Percentiles rank a stretch among this genome's conserved stretches.
These are phyloP conservation scores for Exsudoporus frostii DNA, from an alignment of 768 basidiomycete species.

Conservation along the genomic window DNA sequence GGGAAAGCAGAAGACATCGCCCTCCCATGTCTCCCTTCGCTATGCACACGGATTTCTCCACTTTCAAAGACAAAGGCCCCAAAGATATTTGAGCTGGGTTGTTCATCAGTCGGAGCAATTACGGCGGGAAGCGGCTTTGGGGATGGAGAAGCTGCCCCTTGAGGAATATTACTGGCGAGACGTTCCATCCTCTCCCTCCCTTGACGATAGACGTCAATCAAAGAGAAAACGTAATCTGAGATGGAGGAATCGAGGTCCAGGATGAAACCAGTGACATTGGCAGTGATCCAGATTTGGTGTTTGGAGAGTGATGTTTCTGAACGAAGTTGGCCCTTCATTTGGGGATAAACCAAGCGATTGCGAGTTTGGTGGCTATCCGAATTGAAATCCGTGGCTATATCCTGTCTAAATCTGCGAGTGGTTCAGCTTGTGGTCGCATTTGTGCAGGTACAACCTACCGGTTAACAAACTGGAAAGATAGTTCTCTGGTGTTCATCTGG, in stretches of 20 bases:
- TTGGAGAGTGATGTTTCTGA: slow-evolving; percentile 47
- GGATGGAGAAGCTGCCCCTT: slow-evolving; percentile 18
- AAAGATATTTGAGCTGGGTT: slow-evolving; percentile 57
- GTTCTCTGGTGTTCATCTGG: slow-evolving; percentile 61
- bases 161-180: slow-evolving; percentile 54
- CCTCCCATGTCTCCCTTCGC: slow-evolving; percentile 41
- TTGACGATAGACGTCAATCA: slow-evolving; percentile 80
- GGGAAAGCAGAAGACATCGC: slow-evolving; percentile 33
- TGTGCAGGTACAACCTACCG: slow-evolving; percentile 43
- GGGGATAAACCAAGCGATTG: slow-evolving; percentile 75
- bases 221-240: slow-evolving; percentile 72
- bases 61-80: slow-evolving; percentile 75
- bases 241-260: slow-evolving; percentile 82
- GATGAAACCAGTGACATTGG: slow-evolving; percentile 79
- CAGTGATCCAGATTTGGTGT: slow-evolving; percentile 58
- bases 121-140: slow-evolving; percentile 3
- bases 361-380: slow-evolving; percentile 63
- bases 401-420: slow-evolving; percentile 72
- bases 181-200: slow-evolving; percentile 76
- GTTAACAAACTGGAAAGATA: slow-evolving; percentile 85
- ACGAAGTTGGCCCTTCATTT: slow-evolving; percentile 73
- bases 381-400: slow-evolving; percentile 63
- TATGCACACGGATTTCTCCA: slow-evolving; percentile 78
- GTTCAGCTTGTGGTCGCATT: slow-evolving; percentile 2
- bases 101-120: slow-evolving; percentile 15